Evolutionary conservation across 75 land plant species (phyloP).

Genomic region (Larix kaempferi): DNA sequence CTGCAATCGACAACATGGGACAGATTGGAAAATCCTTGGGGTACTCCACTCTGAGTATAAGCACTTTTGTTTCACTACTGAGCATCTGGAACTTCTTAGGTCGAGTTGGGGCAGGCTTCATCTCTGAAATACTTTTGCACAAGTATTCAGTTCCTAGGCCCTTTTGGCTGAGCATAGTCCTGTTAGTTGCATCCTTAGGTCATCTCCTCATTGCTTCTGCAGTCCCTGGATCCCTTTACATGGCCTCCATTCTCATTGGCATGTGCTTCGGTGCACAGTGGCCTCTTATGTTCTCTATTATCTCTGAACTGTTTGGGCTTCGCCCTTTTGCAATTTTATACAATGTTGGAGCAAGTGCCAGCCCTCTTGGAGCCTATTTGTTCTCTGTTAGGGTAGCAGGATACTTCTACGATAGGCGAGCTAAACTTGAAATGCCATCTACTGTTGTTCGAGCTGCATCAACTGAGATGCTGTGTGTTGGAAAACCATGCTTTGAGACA

Average conservation of each 20-base stretch:
- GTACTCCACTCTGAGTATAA: conserved; percentile 10
- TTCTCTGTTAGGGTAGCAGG: conserved; percentile 21
- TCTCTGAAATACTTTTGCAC: conserved; percentile 28
- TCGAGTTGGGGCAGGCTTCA: conserved; percentile 25
- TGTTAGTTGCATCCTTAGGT: conserved; percentile 16
- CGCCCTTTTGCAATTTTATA: conserved; percentile 18
- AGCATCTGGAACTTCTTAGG: conserved; percentile 39
- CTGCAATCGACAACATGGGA: conserved; percentile 33
- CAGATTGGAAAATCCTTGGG: conserved; percentile 32
- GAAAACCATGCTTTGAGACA: conserved; percentile 34
- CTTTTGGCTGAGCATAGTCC: conserved; percentile 13
- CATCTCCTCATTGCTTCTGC: conserved; percentile 12
- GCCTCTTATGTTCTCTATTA: conserved; percentile 29
- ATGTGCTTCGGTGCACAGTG: conserved; percentile 34
- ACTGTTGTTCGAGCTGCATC: not conserved
- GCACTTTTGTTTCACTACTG: conserved; percentile 26
- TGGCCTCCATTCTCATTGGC: conserved; percentile 25
- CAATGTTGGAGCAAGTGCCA: conserved; percentile 10
- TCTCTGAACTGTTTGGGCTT: conserved; percentile 34
- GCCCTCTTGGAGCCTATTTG: conserved; percentile 15
- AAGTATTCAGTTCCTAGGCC: conserved; percentile 16
- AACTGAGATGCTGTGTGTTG: conserved; percentile 33
- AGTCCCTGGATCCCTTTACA: conserved; percentile 13
- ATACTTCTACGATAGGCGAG: conserved; percentile 18
- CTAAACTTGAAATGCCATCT: not conserved